Percentiles rank a stretch among this genome's conserved stretches.
Conservation (phyloP, 805 yeast genomes). For the Candida sonorensis region DNA sequence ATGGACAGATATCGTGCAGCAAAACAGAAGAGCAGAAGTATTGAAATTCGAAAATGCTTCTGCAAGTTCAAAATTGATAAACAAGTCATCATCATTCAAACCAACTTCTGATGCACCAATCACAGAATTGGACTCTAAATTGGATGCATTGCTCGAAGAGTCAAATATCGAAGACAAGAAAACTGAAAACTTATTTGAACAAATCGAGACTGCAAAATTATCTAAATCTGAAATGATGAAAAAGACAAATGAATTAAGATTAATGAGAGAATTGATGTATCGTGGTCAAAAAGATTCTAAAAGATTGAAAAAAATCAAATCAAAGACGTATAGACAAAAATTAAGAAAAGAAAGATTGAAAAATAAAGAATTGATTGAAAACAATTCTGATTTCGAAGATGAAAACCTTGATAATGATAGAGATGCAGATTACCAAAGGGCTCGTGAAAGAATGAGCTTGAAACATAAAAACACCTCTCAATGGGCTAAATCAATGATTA, state of each 20-base stretch:
- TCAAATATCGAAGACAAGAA: slow-evolving; percentile 68
- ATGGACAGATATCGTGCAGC: slow-evolving; percentile 81
- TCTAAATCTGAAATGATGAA: slow-evolving; percentile 72
- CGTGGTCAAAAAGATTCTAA: slow-evolving; percentile 89
- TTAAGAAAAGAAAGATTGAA: slow-evolving; percentile 76
- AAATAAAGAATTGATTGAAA: slow-evolving; percentile 62
- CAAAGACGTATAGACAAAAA: slow-evolving; percentile 80
- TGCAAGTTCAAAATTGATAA: slow-evolving; percentile 36
- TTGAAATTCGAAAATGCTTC: slow-evolving; percentile 54
- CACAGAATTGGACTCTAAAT: slow-evolving; percentile 61
- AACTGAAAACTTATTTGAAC: slow-evolving; percentile 80
- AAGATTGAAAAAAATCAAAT: slow-evolving; percentile 89
- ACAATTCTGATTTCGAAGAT: slow-evolving; percentile 39
- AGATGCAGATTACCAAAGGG: slow-evolving; percentile 69
- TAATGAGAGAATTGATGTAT: slow-evolving; percentile 95
- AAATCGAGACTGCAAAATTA: slow-evolving; percentile 73
- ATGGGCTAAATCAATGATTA: slow-evolving; percentile 89
- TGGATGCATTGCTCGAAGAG: slow-evolving; percentile 51
- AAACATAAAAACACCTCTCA: slow-evolving; percentile 82
- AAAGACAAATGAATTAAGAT: slow-evolving; percentile 74
- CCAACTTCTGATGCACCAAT: slow-evolving; percentile 38
- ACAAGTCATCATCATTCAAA: slow-evolving; percentile 48
- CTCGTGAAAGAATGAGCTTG: slow-evolving; percentile 86
- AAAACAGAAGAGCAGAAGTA: slow-evolving; percentile 79
- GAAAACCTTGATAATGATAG: slow-evolving; percentile 43